Percentiles rank a stretch among this genome's conserved stretches.
Conservation (phyloP, 2,329 filamentous ascomycete species). For the Aspergillus costaricaensis region DNA sequence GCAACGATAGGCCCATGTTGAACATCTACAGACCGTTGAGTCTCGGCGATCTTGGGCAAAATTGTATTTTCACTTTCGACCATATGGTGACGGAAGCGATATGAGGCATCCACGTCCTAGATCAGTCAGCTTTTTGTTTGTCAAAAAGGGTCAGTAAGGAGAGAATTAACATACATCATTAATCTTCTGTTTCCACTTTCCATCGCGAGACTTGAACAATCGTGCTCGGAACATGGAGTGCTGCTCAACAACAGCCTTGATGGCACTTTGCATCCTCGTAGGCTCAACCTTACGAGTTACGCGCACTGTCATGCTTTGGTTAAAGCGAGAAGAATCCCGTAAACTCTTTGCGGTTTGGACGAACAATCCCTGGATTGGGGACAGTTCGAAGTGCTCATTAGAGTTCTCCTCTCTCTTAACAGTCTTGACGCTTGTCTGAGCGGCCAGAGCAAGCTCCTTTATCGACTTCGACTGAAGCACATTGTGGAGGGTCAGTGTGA, state of each 20-base stretch:
- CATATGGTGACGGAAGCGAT: constrained; percentile 33
- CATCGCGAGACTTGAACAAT: constrained; percentile 23
- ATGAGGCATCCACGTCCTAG: constrained; percentile 35
- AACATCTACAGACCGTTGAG: constrained; percentile 35
- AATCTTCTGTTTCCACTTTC: constrained; percentile 32
- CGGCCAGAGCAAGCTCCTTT: constrained; percentile 31
- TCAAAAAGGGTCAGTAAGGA: neutral
- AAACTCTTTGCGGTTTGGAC: constrained; percentile 27
- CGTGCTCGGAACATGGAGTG: constrained; percentile 40
- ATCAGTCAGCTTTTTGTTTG: constrained; percentile 12
- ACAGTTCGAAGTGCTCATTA: constrained; percentile 33
- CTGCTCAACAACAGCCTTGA: constrained; percentile 33
- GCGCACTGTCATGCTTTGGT: constrained; percentile 38
- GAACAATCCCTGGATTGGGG: constrained; percentile 39
- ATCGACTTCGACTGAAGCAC: constrained; percentile 39
- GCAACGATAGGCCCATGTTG: constrained; percentile 29
- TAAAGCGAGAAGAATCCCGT: constrained; percentile 32
- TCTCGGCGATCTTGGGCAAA: constrained; percentile 31
- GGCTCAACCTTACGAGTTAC: constrained; percentile 29
- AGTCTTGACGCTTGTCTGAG: constrained; percentile 20
- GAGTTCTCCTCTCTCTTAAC: constrained; percentile 28
- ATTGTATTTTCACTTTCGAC: constrained; percentile 27
- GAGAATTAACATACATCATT: constrained; percentile 23
- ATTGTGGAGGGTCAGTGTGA: constrained; percentile 36
- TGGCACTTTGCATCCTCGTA: constrained; percentile 28